Conservation (phyloP, 306 rosid species). For the Lithocarpus polystachyus region DNA sequence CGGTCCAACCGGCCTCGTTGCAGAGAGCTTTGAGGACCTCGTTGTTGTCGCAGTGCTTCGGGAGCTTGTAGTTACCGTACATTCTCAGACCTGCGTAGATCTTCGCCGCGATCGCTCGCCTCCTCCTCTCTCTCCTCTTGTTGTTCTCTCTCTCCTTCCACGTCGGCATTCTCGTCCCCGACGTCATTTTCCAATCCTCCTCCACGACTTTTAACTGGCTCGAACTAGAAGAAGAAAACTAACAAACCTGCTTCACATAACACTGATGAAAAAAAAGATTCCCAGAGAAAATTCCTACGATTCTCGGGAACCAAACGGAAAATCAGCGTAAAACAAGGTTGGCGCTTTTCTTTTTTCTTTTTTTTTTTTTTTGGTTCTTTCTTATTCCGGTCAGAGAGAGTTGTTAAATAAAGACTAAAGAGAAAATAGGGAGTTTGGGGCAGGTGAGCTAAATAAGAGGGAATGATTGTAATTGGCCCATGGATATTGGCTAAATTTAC, state of each 20-base stretch:
- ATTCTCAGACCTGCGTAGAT: slow-evolving; percentile 54
- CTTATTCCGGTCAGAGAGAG: neutral
- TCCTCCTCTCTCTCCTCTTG: slow-evolving; percentile 54
- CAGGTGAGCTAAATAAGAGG: slow-evolving; percentile 25
- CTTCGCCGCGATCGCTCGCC: slow-evolving; percentile 70
- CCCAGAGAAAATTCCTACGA: neutral
- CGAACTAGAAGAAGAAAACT: neutral
- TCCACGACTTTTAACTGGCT: neutral
- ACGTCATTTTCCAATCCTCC: slow-evolving; percentile 32
- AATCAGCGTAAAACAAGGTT: slow-evolving; percentile 9
- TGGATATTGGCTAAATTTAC: neutral
- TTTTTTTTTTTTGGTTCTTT: neutral
- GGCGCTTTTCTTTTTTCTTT: neutral
- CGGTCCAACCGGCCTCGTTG: slow-evolving; percentile 65
- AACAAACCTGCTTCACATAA: neutral
- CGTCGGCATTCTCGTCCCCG: slow-evolving; percentile 67
- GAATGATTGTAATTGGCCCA: slow-evolving; percentile 1
- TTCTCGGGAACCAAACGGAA: slow-evolving; percentile 28
- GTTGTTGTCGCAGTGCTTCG: slow-evolving; percentile 69
- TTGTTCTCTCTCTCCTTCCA: slow-evolving; percentile 73
- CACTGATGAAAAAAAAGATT: neutral
- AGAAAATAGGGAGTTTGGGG: neutral
- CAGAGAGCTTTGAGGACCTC: slow-evolving; percentile 71
- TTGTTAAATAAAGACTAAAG: neutral
- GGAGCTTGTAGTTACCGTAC: slow-evolving; percentile 63